These are phyloP conservation scores for Phytophthora melonis DNA, from an alignment of 352 stramenopile genomes.

Conservation along the genomic window DNA sequence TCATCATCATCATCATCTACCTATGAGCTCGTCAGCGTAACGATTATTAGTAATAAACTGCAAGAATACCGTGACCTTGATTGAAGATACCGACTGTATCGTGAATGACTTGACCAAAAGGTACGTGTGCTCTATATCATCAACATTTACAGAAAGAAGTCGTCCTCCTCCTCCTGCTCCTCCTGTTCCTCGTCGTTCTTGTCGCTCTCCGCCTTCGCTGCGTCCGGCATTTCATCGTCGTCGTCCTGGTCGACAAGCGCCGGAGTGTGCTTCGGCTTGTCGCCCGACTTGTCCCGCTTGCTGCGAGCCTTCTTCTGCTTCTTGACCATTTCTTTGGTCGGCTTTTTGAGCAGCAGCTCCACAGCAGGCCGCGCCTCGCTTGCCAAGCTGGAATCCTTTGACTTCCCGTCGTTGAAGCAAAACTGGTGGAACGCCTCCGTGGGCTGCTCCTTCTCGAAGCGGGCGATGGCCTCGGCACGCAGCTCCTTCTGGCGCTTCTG, in stretches of 20 bases:
- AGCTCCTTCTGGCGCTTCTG: constrained; percentile 59
- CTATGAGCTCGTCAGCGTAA: constrained; percentile 36
- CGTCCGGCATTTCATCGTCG: constrained; percentile 38
- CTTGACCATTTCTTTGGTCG: constrained; percentile 75
- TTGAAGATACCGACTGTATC: constrained; percentile 6
- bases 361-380: constrained; percentile 39
- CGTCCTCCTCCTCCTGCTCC: constrained; percentile 66
- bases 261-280: constrained; percentile 35
- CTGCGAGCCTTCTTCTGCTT: constrained; percentile 69
- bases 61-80: constrained; percentile 20
- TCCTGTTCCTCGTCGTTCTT: constrained; percentile 37
- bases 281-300: constrained; percentile 57
- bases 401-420: constrained; percentile 69
- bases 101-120: neutral
- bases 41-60: constrained; percentile 40
- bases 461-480: constrained; percentile 50
- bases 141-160: constrained; percentile 74
- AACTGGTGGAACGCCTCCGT: constrained; percentile 77
- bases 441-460: constrained; percentile 68
- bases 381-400: constrained; percentile 21
- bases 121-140: constrained; percentile 12
- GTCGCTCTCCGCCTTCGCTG: constrained; percentile 22
- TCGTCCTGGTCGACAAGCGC: constrained; percentile 72
- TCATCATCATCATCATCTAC: constrained; percentile 6
- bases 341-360: constrained; percentile 70